Percentiles rank a stretch among this genome's conserved stretches.
Evolutionary conservation across 164 flowering plant genomes (phyloP).

Genomic region (Vitis riparia): DNA sequence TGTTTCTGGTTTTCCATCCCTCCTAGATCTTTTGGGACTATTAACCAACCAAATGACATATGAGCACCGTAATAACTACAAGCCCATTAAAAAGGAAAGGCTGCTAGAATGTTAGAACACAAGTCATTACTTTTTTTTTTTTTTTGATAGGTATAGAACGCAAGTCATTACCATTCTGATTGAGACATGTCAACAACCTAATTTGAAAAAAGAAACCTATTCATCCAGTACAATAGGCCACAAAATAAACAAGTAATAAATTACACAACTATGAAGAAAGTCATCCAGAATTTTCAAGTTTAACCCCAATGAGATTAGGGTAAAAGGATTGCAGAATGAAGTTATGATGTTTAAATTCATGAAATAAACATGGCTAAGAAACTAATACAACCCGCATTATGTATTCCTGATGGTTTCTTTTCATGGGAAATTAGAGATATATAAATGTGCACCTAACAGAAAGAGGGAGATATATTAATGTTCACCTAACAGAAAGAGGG

Average conservation of each 20-base stretch:
- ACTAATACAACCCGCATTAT: no score
- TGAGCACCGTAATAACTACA: neutral
- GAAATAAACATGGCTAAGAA: no score
- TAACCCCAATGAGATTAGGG: neutral
- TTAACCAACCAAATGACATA: neutral
- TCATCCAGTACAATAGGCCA: neutral
- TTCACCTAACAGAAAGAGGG: no score
- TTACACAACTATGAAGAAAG: neutral
- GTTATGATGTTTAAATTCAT: neutral
- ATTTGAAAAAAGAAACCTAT: neutral
- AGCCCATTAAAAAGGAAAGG: no score
- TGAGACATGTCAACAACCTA: neutral
- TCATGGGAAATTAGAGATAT: no score
- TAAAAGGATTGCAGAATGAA: neutral
- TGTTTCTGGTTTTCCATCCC: conserved; percentile 61
- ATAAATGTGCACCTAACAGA: no score
- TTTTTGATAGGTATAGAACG: neutral
- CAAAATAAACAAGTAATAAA: no score
- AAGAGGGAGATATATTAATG: no score
- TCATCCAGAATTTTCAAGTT: neutral
- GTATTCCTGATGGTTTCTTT: no score
- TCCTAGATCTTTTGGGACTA: conserved; percentile 79
- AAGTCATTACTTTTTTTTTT: no score
- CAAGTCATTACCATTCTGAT: no score
- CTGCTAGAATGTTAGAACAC: neutral